Evolutionary conservation across 164 flowering plant genomes (phyloP), one percentile per base, ranked within the genome.

Genomic region (Dillenia suffruticosa): DNA sequence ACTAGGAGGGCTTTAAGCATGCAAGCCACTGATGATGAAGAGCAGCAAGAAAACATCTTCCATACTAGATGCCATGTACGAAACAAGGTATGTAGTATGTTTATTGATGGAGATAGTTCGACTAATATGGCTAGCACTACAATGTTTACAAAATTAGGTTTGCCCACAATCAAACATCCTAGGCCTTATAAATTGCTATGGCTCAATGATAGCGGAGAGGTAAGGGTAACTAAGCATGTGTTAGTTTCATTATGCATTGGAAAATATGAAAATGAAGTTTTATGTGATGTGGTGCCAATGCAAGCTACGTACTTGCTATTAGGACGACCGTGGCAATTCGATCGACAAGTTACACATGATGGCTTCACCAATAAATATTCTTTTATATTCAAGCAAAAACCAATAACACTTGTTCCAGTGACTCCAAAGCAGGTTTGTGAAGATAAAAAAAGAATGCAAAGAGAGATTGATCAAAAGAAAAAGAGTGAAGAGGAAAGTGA

Each of bases 181-280:
- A 24, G 1, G 3, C 26, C 26, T 24, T 24, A 24, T 24, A 24
- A 24, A 24, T 24, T 24, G 26, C n/a, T 24, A 24, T 56, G 59
- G 59, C 15, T 44, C 47, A 56, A 56, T 56, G 59, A 56, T 10
- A 43, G 48, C 45, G 22, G 24, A 15, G 59, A 56, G 8, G 59
- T 43, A 8, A 56, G 10, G 46, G 59, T 56, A 4, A 14, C 14
- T 8, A 56, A 43, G n/a, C 59, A 56, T n/a, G 59, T 56, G 1
- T 22, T 56, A 10, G 47, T 11, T 26, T n/a, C 59, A 13, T 44
- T 51, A 17, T 51, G 11, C 9, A 50, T 50, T 50, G 8, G 53
- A 9, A 50, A 50, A 17, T 26, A 26, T 26, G 11, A 54, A 14
- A 44, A 54, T 54, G 57, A 19, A 8, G 57, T 54, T 15, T 14